phyloP scores from a whole-genome alignment of 2,329 filamentous ascomycete genomes.

The Cladosporium sp. region DNA sequence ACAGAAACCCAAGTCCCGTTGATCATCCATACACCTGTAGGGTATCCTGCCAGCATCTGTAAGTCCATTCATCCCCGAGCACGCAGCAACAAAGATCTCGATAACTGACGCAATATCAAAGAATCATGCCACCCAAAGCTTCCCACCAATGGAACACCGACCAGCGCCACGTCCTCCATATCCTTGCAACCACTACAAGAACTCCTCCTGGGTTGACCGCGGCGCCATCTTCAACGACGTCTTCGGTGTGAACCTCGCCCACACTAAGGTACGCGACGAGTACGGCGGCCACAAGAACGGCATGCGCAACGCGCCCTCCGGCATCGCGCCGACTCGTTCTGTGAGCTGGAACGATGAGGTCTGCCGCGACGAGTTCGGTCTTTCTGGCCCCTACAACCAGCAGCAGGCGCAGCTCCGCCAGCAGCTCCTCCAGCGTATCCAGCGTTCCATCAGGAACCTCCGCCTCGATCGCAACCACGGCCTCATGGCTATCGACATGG shows the following conservation, averaged over 20 bases:
- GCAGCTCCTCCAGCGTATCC: not conserved
- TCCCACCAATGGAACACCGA: not conserved
- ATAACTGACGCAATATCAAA: not conserved
- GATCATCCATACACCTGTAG: not conserved
- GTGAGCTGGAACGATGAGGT: conserved; percentile 9
- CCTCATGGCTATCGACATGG: not conserved
- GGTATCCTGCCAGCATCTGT: no score
- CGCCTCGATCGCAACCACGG: not conserved
- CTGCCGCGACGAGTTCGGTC: conserved; percentile 14
- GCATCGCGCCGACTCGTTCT: not conserved
- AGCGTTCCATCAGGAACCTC: not conserved
- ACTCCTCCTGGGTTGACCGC: not conserved
- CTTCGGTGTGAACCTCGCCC: not conserved
- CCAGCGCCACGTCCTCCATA: conserved; percentile 7
- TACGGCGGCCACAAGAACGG: conserved; percentile 12
- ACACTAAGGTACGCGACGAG: conserved; percentile 7
- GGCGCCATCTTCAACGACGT: conserved; percentile 10
- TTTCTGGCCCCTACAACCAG: not conserved
- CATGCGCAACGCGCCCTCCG: not conserved
- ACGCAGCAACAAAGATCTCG: not conserved
- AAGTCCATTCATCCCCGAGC: no score
- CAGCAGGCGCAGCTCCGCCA: not conserved
- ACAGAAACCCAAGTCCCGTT: no score
- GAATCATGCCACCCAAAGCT: not conserved
- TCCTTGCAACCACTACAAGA: conserved; percentile 7